Base-by-base conservation (phyloP, 2,329 filamentous ascomycete genomes). In the Plenodomus tracheiphilus region DNA sequence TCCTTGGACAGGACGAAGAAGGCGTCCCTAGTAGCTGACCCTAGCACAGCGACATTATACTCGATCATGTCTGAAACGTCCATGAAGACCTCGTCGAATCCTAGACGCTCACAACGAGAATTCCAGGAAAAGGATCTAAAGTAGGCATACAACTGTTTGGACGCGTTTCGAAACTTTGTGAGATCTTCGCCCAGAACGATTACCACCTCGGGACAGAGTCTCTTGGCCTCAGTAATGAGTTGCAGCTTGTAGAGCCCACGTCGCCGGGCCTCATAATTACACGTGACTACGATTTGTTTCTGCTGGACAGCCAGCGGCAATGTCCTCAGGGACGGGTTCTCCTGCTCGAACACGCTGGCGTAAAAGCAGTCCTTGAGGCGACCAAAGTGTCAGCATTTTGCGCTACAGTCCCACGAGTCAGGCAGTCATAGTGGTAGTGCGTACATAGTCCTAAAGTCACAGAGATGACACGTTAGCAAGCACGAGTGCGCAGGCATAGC, bases 41-140 rank as follows among this genome's bases (percentile, higher is more conserved):
- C 95, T 39, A 97, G 72, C 20, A 90, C 77, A 16, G 79, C 79
- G 43, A 86, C 62, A 66, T 97, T 97, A 76, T 92, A 95, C 37
- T 88, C 82, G 46, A 97, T 77, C 57, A 97, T 85, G 56, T 96
- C 89, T 8, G 90, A 93, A 37, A 93, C 88, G 65, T 97, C 91
- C 74, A 89, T 73, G 65, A 85, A 89, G 3, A 85, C 77, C 77
- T 97, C 94, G 69, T 97, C 94, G 56, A 97, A 90, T 0, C 94
- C 93, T 21, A 97, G 76, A 18, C 88, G 83, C 74, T 97, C 92
- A 2, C 87, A 86, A 53, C 84, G 88, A 28, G 78, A 79, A 54
- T 85, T 89, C 91, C 91, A 97, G 0, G 89, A 86, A 64, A 87
- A 87, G 15, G 79, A 76, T 49, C 83, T 83, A 43, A 97, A 76